A percentile compares a stretch with the other conserved stretches of the same genome.
Conservation (phyloP, 169 alveolate species). For the Cryptosporidium meleagridis region DNA sequence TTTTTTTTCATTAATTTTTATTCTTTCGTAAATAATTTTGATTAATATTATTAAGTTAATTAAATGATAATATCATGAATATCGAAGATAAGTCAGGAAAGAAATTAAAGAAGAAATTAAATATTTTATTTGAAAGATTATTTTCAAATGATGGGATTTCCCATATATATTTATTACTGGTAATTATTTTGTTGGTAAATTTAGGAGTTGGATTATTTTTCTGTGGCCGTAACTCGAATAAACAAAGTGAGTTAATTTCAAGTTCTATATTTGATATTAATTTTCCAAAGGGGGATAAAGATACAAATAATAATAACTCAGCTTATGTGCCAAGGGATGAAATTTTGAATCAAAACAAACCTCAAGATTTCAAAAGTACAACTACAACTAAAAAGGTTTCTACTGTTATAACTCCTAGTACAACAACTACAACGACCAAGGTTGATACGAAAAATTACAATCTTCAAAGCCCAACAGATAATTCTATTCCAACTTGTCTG, state of each 20-base stretch:
- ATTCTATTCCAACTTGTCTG: conserved; percentile 38
- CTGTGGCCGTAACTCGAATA: conserved; percentile 26
- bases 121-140: neutral
- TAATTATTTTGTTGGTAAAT: conserved; percentile 3
- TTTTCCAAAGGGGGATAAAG: neutral
- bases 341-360: neutral
- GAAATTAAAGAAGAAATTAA: neutral
- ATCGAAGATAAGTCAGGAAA: neutral
- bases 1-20: neutral
- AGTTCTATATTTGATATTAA: conserved; percentile 1
- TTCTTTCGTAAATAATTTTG: neutral
- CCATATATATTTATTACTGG: conserved; percentile 1
- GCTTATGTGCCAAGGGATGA: neutral
- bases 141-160: conserved; percentile 48
- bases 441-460: neutral
- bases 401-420: neutral
- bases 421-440: neutral
- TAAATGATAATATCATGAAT: neutral
- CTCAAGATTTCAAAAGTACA: neutral
- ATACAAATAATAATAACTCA: neutral
- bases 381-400: neutral
- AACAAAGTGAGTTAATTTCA: conserved; percentile 9
- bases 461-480: neutral
- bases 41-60: neutral
- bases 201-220: conserved; percentile 37